Conservation (phyloP, 768 basidiomycete genomes). For the Lanmaoa rubissima region DNA sequence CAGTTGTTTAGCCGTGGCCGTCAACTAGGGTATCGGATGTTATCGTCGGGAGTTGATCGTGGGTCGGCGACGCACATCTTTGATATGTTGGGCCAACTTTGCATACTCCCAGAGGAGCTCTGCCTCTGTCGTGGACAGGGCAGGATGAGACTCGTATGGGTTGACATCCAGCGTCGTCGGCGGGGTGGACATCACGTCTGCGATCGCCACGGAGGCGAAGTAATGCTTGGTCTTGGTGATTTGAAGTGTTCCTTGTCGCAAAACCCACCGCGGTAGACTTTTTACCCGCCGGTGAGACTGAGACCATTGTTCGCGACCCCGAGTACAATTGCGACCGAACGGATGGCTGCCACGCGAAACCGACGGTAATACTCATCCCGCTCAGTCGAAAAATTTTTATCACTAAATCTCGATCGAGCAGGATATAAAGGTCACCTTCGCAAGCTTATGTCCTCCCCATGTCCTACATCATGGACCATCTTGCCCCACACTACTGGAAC, state of each 20-base stretch:
- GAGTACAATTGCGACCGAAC: background rate
- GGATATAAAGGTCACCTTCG: background rate
- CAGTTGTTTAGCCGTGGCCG: constrained; percentile 64
- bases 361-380: background rate
- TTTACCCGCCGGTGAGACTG: background rate
- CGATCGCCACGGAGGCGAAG: background rate
- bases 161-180: constrained; percentile 35
- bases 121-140: constrained; percentile 65
- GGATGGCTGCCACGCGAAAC: background rate
- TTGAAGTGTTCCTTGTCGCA: background rate
- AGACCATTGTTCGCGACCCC: background rate
- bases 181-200: background rate
- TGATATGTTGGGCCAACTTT: constrained; percentile 78
- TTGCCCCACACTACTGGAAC: constrained; percentile 72
- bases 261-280: background rate
- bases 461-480: constrained; percentile 12
- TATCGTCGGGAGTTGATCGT: background rate
- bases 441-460: too few relatives aligned
- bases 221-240: background rate
- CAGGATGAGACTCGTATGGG: constrained; percentile 71
- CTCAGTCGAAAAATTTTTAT: background rate
- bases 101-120: constrained; percentile 93
- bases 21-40: constrained; percentile 43
- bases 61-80: constrained; percentile 50
- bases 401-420: background rate